Percentiles rank a stretch among this genome's conserved stretches.
These are phyloP conservation scores for Talaromyces amestolkiae DNA, from an alignment of 2,329 filamentous ascomycete genomes.

Conservation along the genomic window DNA sequence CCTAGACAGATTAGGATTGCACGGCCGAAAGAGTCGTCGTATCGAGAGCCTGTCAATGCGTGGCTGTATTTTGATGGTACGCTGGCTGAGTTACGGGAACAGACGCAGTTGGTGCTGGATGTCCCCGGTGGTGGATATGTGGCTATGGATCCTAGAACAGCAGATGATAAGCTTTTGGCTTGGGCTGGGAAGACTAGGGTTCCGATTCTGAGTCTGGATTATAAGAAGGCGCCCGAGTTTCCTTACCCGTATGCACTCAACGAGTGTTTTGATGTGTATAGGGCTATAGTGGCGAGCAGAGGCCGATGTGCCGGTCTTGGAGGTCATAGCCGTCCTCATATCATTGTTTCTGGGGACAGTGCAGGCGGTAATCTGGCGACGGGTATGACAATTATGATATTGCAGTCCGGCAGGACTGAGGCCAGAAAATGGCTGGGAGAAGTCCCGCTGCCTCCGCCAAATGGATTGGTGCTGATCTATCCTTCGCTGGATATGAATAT, in stretches of 20 bases:
- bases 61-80: constrained; percentile 97
- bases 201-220: constrained; percentile 89
- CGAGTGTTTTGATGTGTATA: constrained; percentile 84
- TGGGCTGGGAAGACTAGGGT: constrained; percentile 88
- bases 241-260: constrained; percentile 84
- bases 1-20: constrained; percentile 82
- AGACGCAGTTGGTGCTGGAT: constrained; percentile 78
- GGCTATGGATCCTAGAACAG: constrained; percentile 90
- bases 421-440: constrained; percentile 57
- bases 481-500: constrained; percentile 95
- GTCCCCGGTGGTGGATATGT: constrained; percentile 94
- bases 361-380: constrained; percentile 79
- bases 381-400: constrained; percentile 80
- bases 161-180: constrained; percentile 88
- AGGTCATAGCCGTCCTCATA: constrained; percentile 62
- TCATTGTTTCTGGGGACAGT: constrained; percentile 76
- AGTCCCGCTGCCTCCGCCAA: constrained; percentile 66
- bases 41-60: constrained; percentile 75
- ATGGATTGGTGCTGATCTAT: constrained; percentile 81
- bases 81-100: constrained; percentile 69
- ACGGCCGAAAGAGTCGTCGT: constrained; percentile 73
- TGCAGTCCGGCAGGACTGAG: constrained; percentile 66
- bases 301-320: constrained; percentile 74
- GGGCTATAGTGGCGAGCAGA: constrained; percentile 67
- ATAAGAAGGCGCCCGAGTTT: constrained; percentile 79